Base-by-base conservation (phyloP, 2,329 filamentous ascomycete genomes). In the Pezicula neosporulosa region DNA sequence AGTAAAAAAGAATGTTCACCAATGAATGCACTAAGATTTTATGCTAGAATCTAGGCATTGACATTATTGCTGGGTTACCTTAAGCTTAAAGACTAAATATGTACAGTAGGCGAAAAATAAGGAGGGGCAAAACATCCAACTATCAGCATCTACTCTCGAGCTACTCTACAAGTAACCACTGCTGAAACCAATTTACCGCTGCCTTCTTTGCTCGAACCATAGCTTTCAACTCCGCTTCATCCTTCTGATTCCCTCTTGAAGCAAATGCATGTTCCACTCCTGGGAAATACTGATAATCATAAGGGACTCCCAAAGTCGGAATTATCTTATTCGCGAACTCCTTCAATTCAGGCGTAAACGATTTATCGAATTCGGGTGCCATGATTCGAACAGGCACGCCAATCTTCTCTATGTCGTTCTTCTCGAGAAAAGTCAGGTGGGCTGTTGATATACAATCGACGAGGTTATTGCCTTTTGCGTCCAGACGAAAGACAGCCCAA, bases 331-430 rank as follows among this genome's bases (percentile, higher is more conserved):
- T 51, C 33, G 18, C 36, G 33, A 48, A 47, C 16, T n/a, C 44
- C 44, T 54, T 54, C 35, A 54, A 41, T 43, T 54, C 52, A 2
- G n/a, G 38, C 4, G 49, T 54, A 38, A 42, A 51, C 13, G 33
- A 27, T 1, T n/a, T 12, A 21, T 54, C 52, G 6, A 38, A 43
- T 41, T 54, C 52, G 4, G 52, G 52, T 4, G 52, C 48, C 27
- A 54, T n/a, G 43, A 54, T 49, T 33, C 49, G 49, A 4, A 44
- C 33, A 24, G 52, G 52, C n/a, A 54, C 52, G 12, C 18, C 35
- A 33, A 54, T 24, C 8, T 38, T 12, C 27, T 54, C 62, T 59
- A 64, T 57, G 58, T 68, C 47, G 61, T 30, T 45, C 53, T 54
- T 7, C 55, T 53, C 15, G 28, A 30, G 28, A 7, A 30, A 30